A percentile compares a stretch with the other conserved stretches of the same genome.
These are phyloP conservation scores for Tolypocladium tropicale DNA, from an alignment of 2,329 filamentous ascomycete species.

Conservation along the genomic window DNA sequence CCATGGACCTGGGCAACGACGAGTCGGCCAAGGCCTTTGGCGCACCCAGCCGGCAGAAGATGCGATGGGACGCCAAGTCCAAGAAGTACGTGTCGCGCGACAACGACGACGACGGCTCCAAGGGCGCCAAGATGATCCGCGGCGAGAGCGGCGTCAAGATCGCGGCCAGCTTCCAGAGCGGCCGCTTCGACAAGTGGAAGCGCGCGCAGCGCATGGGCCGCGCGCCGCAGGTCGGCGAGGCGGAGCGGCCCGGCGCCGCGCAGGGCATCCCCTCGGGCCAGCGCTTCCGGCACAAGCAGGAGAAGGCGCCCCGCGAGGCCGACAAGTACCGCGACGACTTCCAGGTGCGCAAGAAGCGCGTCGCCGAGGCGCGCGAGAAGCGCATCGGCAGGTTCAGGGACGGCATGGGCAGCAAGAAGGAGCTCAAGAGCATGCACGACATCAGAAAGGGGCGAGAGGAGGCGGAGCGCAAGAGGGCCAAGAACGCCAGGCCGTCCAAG, in stretches of 20 bases:
- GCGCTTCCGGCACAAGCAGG: slow-evolving; percentile 76
- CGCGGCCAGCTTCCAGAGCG: slow-evolving; percentile 83
- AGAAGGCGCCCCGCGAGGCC: slow-evolving; percentile 83
- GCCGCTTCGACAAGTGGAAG: slow-evolving; percentile 88
- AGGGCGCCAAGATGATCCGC: slow-evolving; percentile 59
- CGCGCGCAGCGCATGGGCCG: slow-evolving; percentile 72
- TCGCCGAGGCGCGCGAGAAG: slow-evolving; percentile 79
- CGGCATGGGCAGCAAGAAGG: slow-evolving; percentile 60
- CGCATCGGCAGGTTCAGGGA: slow-evolving; percentile 64
- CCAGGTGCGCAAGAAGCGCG: slow-evolving; percentile 79
- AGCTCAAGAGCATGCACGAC: slow-evolving; percentile 74
- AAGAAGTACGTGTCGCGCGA: slow-evolving; percentile 88
- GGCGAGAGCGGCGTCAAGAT: slow-evolving; percentile 96
- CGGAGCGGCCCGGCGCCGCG: slow-evolving; percentile 42
- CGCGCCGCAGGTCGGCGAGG: slow-evolving; percentile 73
- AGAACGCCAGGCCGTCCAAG: slow-evolving; percentile 75
- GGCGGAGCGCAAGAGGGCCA: slow-evolving; percentile 67
- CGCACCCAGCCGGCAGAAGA: slow-evolving; percentile 59
- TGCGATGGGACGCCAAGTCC: slow-evolving; percentile 95
- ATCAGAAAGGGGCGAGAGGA: slow-evolving; percentile 73
- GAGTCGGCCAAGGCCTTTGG: slow-evolving; percentile 73
- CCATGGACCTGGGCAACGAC: slow-evolving; percentile 90
- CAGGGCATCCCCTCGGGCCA: slow-evolving; percentile 19
- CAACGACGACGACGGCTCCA: slow-evolving; percentile 91
- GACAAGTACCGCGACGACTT: slow-evolving; percentile 91